A percentile compares a stretch with the other conserved stretches of the same genome.
phyloP scores from a whole-genome alignment of 129 eudicot genomes.

The Sambucus nigra region DNA sequence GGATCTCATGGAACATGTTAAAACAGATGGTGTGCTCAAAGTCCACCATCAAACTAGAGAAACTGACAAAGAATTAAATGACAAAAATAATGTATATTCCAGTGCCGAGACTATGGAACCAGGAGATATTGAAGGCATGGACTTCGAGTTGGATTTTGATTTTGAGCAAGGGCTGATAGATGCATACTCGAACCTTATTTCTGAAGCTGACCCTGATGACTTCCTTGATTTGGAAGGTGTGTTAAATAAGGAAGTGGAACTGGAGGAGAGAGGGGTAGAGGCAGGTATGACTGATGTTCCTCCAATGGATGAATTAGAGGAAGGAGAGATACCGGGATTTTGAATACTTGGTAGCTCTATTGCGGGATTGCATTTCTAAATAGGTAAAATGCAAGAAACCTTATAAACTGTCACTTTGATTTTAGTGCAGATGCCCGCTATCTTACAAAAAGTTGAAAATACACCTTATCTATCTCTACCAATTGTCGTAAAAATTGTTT shows the following conservation, averaged over 20 bases:
- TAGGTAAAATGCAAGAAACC: no score
- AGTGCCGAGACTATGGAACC: slow-evolving; percentile 5
- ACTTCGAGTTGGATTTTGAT: slow-evolving; percentile 53
- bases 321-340: slow-evolving; percentile 56
- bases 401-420: no score
- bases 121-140: slow-evolving; percentile 20
- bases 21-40: not conserved
- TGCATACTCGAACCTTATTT: slow-evolving; percentile 35
- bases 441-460: no score
- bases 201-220: slow-evolving; percentile 44
- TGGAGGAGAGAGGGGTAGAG: no score
- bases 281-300: no score
- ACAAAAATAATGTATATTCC: not conserved
- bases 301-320: slow-evolving; percentile 55
- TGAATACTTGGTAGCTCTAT: not conserved
- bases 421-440: no score
- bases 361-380: not conserved
- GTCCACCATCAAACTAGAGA: not conserved
- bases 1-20: slow-evolving; percentile 28
- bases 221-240: slow-evolving; percentile 56
- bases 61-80: slow-evolving; percentile 7
- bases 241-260: slow-evolving; percentile 17
- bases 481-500: no score
- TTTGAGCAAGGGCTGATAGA: slow-evolving; percentile 45
- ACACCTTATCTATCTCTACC: no score